A percentile compares a stretch with the other conserved stretches of the same genome.
These are phyloP conservation scores for Lodderomyces pseudojiufengensis DNA, from an alignment of 1,139 yeast genomes.

Conservation along the genomic window DNA sequence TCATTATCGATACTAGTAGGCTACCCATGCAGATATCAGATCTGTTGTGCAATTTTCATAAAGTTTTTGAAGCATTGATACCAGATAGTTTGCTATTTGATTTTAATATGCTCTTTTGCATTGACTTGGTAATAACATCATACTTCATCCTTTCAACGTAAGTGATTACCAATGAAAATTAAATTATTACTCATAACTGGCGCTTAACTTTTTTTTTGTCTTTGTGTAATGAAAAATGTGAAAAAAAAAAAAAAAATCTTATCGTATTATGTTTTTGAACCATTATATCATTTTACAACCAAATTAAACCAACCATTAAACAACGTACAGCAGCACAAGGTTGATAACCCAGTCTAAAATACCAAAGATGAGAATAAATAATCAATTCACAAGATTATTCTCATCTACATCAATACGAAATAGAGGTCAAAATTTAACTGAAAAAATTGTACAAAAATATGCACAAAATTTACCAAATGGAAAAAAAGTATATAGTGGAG, in stretches of 20 bases:
- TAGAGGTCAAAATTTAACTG: constrained; percentile 80
- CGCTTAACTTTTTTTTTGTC: too few species aligned
- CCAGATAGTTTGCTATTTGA: too few species aligned
- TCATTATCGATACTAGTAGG: too few species aligned
- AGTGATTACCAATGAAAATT: background rate
- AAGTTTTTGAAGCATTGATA: too few species aligned
- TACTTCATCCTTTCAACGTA: too few species aligned
- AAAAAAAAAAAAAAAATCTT: background rate
- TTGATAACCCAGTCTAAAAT: background rate
- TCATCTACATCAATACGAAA: constrained; percentile 13
- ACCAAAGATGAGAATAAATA: constrained; percentile 5
- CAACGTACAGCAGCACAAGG: background rate
- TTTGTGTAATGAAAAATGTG: background rate
- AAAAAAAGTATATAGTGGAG: constrained; percentile 80
- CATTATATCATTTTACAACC: too few species aligned
- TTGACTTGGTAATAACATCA: too few species aligned
- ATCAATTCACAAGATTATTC: constrained; percentile 9
- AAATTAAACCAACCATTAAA: too few species aligned
- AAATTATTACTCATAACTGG: too few species aligned
- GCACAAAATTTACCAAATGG: constrained; percentile 58
- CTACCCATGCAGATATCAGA: too few species aligned
- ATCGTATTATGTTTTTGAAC: background rate
- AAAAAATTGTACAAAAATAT: constrained; percentile 89
- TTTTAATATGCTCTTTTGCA: too few species aligned
- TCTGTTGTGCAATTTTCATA: too few species aligned